Evolutionary conservation across 257 asterid genomes (phyloP), one percentile per base, ranked within the genome.

Genomic region (Misopates orontium): DNA sequence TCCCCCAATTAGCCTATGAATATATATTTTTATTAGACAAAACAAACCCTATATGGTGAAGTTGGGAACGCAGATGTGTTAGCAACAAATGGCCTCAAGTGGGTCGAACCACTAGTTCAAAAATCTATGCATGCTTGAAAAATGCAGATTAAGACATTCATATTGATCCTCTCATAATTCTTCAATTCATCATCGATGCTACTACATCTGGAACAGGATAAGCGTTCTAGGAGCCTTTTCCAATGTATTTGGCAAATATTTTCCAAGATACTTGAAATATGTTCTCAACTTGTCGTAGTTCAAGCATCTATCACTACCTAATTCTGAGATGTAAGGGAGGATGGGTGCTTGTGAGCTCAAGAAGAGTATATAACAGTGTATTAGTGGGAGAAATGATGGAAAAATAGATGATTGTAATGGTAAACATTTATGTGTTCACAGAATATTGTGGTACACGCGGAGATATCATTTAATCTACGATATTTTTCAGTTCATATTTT

Each of bases 331-430:
- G 63, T 24, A 39, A 25, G 15, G 28, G 32, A 18, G 25, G 17
- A 21, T 4, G 5, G 69, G 69, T 75, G 80, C 48, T 66, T 53
- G 59, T 61, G 60, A 71, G 70, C 80, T 60, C 64, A 47, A 32
- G 68, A 36, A 62, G 60, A 75, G 49, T 40, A 51, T 25, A 40
- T 11, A 60, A 71, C 58, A 71, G 80, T 75, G 44, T 20, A 53
- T 63, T 75, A 71, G 70, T 75, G 73, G 59, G 56, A n/a, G 23
- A 18, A 66, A 56, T 75, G 42, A 59, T 66, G 63, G 57, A 40
- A 17, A 62, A 5, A 7, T 65, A 9, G 24, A 56, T 67, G 14
- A 52, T 48, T 69, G 75, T 23, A 60, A 19, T 12, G 55, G 61
- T 19, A 44, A 3, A 44, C 13, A 17, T 57, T 22, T 65, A 8